Evolutionary conservation across 805 yeast genomes (phyloP).

Genomic region (Yamadazyma philogaea): DNA sequence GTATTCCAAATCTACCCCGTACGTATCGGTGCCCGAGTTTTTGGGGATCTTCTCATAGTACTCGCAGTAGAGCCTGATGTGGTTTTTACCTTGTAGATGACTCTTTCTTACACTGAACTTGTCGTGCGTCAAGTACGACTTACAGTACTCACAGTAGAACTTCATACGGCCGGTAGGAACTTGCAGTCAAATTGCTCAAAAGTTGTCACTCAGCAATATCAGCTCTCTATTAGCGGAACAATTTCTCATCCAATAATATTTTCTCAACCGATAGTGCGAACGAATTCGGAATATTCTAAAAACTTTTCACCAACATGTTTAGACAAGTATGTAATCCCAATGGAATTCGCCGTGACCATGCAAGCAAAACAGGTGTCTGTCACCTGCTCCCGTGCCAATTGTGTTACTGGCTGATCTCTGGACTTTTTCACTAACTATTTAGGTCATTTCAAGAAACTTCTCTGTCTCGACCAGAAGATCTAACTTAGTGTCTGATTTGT

Average conservation of each 20-base stretch:
- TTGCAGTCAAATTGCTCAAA: too few relatives aligned
- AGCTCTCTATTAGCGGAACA: neutral
- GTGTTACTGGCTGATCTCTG: too few relatives aligned
- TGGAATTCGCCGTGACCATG: neutral
- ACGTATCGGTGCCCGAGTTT: constrained; percentile 34
- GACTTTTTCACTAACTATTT: constrained; percentile 1
- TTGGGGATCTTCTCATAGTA: constrained; percentile 58
- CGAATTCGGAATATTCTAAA: constrained; percentile 8
- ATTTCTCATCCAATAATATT: constrained; percentile 11
- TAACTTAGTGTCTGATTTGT: constrained; percentile 78
- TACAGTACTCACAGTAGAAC: constrained; percentile 83
- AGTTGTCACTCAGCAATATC: neutral
- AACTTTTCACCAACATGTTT: constrained; percentile 13
- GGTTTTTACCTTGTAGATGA: constrained; percentile 76
- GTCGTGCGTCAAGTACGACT: constrained; percentile 80
- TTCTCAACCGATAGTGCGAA: constrained; percentile 9
- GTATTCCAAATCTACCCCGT: constrained; percentile 31
- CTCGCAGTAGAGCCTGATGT: constrained; percentile 65
- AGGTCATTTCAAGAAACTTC: constrained; percentile 33
- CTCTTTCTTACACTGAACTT: constrained; percentile 81
- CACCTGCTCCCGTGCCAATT: neutral
- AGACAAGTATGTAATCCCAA: constrained; percentile 16
- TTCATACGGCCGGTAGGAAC: too few relatives aligned
- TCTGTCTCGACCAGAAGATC: constrained; percentile 41
- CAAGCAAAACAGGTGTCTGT: neutral